Evolutionary conservation across 768 basidiomycete genomes (phyloP), one percentile per base, ranked within the genome.

Genomic region (Paxillus ammoniavirescens): DNA sequence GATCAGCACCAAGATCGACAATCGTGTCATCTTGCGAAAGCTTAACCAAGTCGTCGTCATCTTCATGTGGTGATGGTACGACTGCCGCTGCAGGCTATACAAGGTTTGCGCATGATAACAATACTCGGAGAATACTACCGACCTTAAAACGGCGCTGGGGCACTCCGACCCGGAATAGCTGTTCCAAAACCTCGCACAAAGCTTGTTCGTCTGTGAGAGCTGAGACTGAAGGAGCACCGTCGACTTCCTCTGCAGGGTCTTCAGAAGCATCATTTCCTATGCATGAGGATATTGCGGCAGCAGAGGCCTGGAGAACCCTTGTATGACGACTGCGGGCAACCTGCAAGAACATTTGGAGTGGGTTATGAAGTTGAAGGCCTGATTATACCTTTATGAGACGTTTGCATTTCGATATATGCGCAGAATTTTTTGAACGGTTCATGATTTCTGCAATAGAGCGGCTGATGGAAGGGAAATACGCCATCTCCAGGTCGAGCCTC

Each of bases 401-500:
- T 49, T 63, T 61, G 61, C 75, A 82, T 53, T 64, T 74, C 26
- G 72, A 69, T 42, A 73, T 69, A 64, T 88, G 88, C 9, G 49
- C 50, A 2, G 63, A 50, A 58, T 82, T 75, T 3, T 70, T 66
- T 3, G 88, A 87, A 21, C 85, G 79, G 44, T 65, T 59, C 38
- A 81, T 73, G 35, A 90, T 81, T 26, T 72, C 70, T 30, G 69
- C 60, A 37, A 89, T 69, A 4, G 84, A 82, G 3, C 62, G 67
- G 35, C 76, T 72, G 38, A 89, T 76, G 8, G 77, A 73, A 7
- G 70, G 65, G 56, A 83, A 81, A 50, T 76, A 76, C 4, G 65
- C 52, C 23, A 65, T 62, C 68, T 91, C 89, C 10, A 71, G 52
- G 51, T 82, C 79, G 33, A 87, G 73, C 73, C 81, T 82, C 86